phyloP scores from a whole-genome alignment of 129 eudicot genomes.

The Arctium lappa region DNA sequence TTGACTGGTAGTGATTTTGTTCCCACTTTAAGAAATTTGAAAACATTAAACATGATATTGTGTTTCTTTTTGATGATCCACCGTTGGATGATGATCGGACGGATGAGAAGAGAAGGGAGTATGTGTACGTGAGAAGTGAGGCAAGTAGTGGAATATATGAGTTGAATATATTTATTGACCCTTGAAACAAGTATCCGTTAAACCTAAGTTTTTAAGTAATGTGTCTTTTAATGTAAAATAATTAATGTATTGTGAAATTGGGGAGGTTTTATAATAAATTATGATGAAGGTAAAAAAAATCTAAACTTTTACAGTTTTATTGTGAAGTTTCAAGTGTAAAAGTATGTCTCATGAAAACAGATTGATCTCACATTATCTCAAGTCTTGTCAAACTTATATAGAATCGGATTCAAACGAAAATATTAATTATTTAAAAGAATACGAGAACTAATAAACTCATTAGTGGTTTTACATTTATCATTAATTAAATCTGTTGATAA shows the following conservation, averaged over 20 bases:
- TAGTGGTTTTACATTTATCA: too few relatives aligned
- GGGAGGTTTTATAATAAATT: too few relatives aligned
- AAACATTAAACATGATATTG: slow-evolving; percentile 8
- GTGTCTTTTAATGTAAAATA: neutral
- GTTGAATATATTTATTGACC: neutral
- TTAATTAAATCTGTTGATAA: too few relatives aligned
- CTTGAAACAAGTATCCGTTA: neutral
- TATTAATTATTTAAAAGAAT: too few relatives aligned
- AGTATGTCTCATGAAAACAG: too few relatives aligned
- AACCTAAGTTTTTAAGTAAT: neutral
- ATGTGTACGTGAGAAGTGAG: neutral
- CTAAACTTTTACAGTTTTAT: too few relatives aligned
- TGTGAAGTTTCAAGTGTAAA: too few relatives aligned
- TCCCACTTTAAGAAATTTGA: slow-evolving; percentile 29
- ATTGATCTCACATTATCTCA: too few relatives aligned
- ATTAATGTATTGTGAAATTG: neutral
- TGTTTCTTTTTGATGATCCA: slow-evolving; percentile 11
- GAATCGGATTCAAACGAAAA: too few relatives aligned
- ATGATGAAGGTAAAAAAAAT: too few relatives aligned
- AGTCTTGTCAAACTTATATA: too few relatives aligned
- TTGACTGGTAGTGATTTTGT: slow-evolving; percentile 33
- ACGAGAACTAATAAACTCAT: too few relatives aligned
- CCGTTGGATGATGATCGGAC: slow-evolving; percentile 29
- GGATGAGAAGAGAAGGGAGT: neutral
- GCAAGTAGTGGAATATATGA: neutral